These are phyloP conservation scores for Trichophyton verrucosum DNA, from an alignment of 2,329 filamentous ascomycete genomes.

Conservation along the genomic window DNA sequence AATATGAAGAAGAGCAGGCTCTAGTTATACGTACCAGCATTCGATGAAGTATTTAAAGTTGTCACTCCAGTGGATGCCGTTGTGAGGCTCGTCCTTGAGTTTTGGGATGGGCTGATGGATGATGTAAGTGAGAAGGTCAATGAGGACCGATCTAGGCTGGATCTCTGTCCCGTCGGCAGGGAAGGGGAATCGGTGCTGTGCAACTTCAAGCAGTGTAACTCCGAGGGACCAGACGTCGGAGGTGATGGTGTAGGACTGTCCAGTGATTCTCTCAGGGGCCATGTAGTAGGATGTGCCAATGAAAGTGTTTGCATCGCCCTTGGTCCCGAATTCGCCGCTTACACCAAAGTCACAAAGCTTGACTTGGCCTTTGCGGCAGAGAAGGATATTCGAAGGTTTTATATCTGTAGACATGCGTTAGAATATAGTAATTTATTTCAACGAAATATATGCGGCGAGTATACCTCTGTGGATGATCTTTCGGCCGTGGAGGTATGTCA, in stretches of 20 bases:
- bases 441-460: background rate
- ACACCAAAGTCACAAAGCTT: slow-evolving; percentile 99
- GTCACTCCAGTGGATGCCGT: slow-evolving; percentile 84
- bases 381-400: slow-evolving; percentile 92
- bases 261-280: slow-evolving; percentile 95
- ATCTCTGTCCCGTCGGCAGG: slow-evolving; percentile 91
- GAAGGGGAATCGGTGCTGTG: slow-evolving; percentile 96
- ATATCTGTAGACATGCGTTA: slow-evolving; percentile 49
- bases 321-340: slow-evolving; percentile 93
- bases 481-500: slow-evolving; percentile 88
- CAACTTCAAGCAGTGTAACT: slow-evolving; percentile 96
- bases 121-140: slow-evolving; percentile 94
- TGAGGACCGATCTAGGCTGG: slow-evolving; percentile 82
- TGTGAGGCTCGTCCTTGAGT: slow-evolving; percentile 85
- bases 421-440: background rate
- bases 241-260: slow-evolving; percentile 95
- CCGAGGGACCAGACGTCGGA: slow-evolving; percentile 97
- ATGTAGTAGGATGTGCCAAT: slow-evolving; percentile 99
- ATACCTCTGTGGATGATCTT: slow-evolving; percentile 85
- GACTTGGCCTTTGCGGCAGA: slow-evolving; percentile 83
- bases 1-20: slow-evolving; percentile 6
- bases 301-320: slow-evolving; percentile 96
- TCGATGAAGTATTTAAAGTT: slow-evolving; percentile 99
- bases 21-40: slow-evolving; percentile 64
- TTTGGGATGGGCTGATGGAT: slow-evolving; percentile 90